Conservation (phyloP, 2,329 filamentous ascomycete species). For the Fusarium algeriense region DNA sequence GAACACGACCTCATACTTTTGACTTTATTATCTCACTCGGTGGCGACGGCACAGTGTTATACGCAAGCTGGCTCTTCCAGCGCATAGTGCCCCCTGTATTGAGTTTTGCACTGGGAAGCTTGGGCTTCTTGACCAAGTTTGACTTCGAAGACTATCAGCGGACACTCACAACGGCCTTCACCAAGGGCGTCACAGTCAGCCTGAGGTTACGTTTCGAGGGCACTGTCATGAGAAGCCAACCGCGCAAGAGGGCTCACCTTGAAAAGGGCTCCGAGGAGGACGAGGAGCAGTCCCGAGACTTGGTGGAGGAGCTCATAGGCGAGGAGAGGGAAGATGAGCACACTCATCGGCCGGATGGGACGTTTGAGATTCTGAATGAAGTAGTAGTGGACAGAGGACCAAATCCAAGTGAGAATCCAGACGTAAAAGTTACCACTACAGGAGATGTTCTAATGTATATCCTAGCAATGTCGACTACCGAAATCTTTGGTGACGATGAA, state of each 20-base stretch:
- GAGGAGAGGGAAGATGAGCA: conserved; percentile 85
- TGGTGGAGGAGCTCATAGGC: conserved; percentile 91
- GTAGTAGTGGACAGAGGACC: conserved; percentile 96
- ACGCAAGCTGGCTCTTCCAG: conserved; percentile 97
- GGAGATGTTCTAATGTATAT: conserved; percentile 18
- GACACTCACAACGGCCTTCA: conserved; percentile 79
- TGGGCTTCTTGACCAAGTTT: conserved; percentile 97
- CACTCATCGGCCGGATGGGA: conserved; percentile 86
- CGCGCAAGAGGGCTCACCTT: conserved; percentile 52
- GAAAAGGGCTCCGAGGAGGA: conserved; percentile 49
- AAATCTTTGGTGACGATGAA: conserved; percentile 94
- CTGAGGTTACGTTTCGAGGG: conserved; percentile 91
- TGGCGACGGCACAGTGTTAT: conserved; percentile 96
- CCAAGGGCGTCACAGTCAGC: conserved; percentile 88
- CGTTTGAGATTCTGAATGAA: conserved; percentile 93
- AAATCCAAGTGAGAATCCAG: conserved; percentile 78
- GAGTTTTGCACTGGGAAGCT: conserved; percentile 89
- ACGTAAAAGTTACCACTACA: background rate
- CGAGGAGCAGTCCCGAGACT: conserved; percentile 66
- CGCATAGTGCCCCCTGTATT: conserved; percentile 92
- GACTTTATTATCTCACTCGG: conserved; percentile 94
- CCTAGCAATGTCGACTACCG: conserved; percentile 87
- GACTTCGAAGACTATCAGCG: conserved; percentile 82
- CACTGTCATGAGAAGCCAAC: conserved; percentile 86
- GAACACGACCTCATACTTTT: conserved; percentile 83